Conservation (phyloP, 1,284 basidiomycete species). For the Spongispora temasekensis region DNA sequence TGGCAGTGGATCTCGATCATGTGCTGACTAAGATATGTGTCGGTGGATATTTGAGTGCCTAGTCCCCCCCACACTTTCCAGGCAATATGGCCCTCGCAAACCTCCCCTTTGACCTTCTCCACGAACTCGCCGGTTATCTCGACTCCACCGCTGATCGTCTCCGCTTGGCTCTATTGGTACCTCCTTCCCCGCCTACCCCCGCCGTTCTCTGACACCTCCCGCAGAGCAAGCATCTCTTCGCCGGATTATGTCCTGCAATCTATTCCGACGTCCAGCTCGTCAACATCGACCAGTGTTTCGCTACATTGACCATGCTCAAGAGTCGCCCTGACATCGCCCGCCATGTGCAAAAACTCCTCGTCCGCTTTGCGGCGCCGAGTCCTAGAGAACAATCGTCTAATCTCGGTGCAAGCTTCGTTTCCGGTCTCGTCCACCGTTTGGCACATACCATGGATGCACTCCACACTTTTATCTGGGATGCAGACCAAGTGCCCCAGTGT, state of each 20-base stretch:
- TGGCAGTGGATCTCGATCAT: too few relatives aligned
- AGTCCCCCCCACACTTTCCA: neutral
- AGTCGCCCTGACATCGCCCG: conserved; percentile 56
- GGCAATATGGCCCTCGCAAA: conserved; percentile 22
- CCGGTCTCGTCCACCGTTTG: conserved; percentile 47
- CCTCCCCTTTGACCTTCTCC: conserved; percentile 62
- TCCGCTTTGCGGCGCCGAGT: conserved; percentile 37
- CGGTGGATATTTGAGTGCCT: too few relatives aligned
- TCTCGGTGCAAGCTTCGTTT: conserved; percentile 40
- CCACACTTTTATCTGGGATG: conserved; percentile 66
- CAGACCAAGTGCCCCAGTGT: conserved; percentile 59
- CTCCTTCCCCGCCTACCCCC: conserved; percentile 9
- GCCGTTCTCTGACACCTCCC: conserved; percentile 14
- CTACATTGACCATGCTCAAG: conserved; percentile 63
- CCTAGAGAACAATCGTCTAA: conserved; percentile 4
- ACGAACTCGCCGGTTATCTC: conserved; percentile 60
- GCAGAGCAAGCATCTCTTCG: conserved; percentile 49
- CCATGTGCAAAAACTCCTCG: conserved; percentile 58
- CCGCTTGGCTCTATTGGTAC: conserved; percentile 59
- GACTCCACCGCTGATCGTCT: conserved; percentile 53
- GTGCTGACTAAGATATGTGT: too few relatives aligned
- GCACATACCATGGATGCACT: conserved; percentile 60
- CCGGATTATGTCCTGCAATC: conserved; percentile 54
- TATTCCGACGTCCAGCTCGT: conserved; percentile 58
- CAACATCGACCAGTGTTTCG: conserved; percentile 55